Base-by-base conservation (phyloP, 2,329 filamentous ascomycete species). In the Domatiomyces globalis region DNA sequence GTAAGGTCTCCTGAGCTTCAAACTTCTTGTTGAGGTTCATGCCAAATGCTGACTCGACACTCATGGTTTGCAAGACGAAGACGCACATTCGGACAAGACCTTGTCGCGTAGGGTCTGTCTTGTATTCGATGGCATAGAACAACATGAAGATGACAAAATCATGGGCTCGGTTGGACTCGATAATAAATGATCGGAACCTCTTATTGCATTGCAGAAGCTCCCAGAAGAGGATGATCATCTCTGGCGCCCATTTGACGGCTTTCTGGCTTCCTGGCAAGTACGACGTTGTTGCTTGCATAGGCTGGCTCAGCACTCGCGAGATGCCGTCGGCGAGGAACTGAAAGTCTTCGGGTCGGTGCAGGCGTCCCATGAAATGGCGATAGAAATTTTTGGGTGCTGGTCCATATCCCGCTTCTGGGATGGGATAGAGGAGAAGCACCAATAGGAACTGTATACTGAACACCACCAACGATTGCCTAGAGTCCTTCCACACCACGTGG, bases 191-290 rank as follows among this genome's bases (percentile, higher is more conserved):
- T 29, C 92, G 79, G 70, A 98, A 98, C 53, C 90, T 79, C 69
- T 95, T 96, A 70, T 98, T 98, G 75, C 90, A 95, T 67, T 98
- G 92, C 4, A 92, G 80, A 39, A 87, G 81, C 71, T 98, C 92
- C 92, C 92, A 98, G 64, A 96, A 95, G 1, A 98, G 75, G 78
- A 95, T 92, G 51, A 96, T 82, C 72, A 94, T 94, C 68, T 98
- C 92, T 1, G 92, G 89, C 0, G 89, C 87, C 76, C 90, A 94
- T 63, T 86, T 87, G 49, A 87, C 73, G 0, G 84, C 79, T 46
- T 84, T 79, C 61, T 94, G 87, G 42, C 83, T 84, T 4, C 88
- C 87, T 0, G 90, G 88, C 1, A 95, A 79, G 65, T 95, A 95
- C 1, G 89, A 90, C 9, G 80, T 79, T 53, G 87, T 94, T 44